Base-by-base conservation (phyloP, 768 basidiomycete genomes). In the Leccinellum rugosiceps region DNA sequence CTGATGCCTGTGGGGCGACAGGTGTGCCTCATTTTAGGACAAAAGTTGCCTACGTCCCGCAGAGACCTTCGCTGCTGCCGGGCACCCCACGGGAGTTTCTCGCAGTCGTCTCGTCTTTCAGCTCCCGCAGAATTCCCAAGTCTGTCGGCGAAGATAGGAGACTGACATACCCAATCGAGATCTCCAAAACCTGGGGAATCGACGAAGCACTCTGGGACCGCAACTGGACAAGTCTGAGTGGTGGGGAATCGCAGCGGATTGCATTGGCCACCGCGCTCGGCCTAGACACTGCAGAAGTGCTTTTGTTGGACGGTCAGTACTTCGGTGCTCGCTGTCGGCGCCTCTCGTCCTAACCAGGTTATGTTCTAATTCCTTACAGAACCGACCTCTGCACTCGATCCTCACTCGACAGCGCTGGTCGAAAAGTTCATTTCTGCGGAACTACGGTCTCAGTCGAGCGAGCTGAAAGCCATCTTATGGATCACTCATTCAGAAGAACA, bases 401-500 rank as follows among this genome's bases (percentile, higher is more conserved):
- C 83, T 15, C 79, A 80, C 31, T 82, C 87, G 1, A 86, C 86
- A 14, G 64, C 75, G 14, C 71, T 78, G 28, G 89, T 96, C 2
- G 94, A 96, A 68, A 72, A 78, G 46, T 80, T 76, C 47, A 73
- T 95, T 14, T 57, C 78, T 5, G 67, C 77, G 8, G 78, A 85
- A 54, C 68, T 94, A 34, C 78, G 69, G 41, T 75, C 78, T 1
- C 54, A 72, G 9, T 73, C 80, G 38, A 76, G 80, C 21, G 73
- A 75, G 32, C 71, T 91, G 52, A 89, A 90, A 67, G 88, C 91
- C 0, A 72, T 92, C 41, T 68, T 94, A 4, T 94, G 92, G 92
- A 91, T 94, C 58, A 94, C 93, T 0, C 92, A 94, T 69, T 90
- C 89, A 0, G 83, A 85, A 3, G 88, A 92, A 59, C 92, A 94